Evolutionary conservation across 1,284 basidiomycete genomes (phyloP), one percentile per base, ranked within the genome.

Genomic region (Ustilago cynodontis): DNA sequence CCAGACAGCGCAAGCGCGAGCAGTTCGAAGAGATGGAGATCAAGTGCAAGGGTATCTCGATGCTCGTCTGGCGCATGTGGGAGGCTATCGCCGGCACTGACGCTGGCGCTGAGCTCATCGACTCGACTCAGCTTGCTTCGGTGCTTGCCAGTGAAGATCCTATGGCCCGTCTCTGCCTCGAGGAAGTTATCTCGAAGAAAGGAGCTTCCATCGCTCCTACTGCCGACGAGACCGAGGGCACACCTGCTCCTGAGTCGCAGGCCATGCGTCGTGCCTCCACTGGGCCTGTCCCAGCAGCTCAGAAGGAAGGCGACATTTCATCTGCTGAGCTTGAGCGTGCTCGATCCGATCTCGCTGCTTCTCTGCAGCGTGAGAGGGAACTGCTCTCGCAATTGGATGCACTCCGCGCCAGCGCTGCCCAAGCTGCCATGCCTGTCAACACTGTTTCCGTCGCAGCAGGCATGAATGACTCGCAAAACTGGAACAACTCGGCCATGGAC

Each of bases 1-100:
- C 91, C 86, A 89, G 93, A 83, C 93, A 95, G 87, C 89, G 93
- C 81, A 95, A 95, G 87, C 91, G 93, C 69, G 93, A 95, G 87
- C 93, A 95, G 87, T 95, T 94, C 82, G 93, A 95, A 87, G 89
- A 87, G 83, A 93, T 95, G 91, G 93, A 94, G 88, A 87, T 91
- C 92, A 94, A 88, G 88, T 89, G 88, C 66, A 77, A 75, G 29
- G 70, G 67, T 11, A 76, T 87, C 43, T 82, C 81, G 41, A 79
- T 81, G 59, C 67, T 84, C 22, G 79, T 74, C 1, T 85, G 82
- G 82, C 65, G 70, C 26, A 76, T 85, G 68, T 85, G 77, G 74
- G 79, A 82, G 59, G 56, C 65, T 47, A 73, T 78, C 37, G 78
- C 78, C 24, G 80, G 79, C 8, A 35, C 70, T 20, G 76, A 76